Evolutionary conservation across 2,329 filamentous ascomycete genomes (phyloP).

Genomic region (Arthroderma sp.): DNA sequence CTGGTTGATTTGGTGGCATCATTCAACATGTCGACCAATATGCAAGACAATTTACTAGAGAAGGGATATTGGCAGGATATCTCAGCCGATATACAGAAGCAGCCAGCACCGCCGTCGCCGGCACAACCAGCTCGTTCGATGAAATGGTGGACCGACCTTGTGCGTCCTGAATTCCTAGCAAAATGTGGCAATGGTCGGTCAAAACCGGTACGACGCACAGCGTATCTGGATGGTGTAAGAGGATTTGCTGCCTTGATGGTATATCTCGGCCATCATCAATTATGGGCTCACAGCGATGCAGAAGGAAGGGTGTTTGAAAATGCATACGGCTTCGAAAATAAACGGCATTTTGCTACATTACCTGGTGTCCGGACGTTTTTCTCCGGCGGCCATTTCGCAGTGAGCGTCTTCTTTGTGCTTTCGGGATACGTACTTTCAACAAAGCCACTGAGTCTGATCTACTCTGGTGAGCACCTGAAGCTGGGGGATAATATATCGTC

Average conservation of each 20-base stretch:
- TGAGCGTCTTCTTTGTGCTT: slow-evolving; percentile 37
- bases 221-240: slow-evolving; percentile 17
- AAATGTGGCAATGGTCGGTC: not conserved
- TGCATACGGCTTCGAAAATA: slow-evolving; percentile 8
- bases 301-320: slow-evolving; percentile 1
- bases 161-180: slow-evolving; percentile 5
- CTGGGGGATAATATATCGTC: slow-evolving; percentile 21
- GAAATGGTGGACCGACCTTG: slow-evolving; percentile 11
- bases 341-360: slow-evolving; percentile 7
- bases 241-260: slow-evolving; percentile 15
- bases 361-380: slow-evolving; percentile 14
- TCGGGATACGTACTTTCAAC: slow-evolving; percentile 36
- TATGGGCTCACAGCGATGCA: slow-evolving; percentile 1
- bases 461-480: slow-evolving; percentile 15
- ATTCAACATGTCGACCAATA: no score
- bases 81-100: slow-evolving; percentile 2
- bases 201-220: slow-evolving; percentile 7
- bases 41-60: slow-evolving; percentile 11
- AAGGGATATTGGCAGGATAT: slow-evolving; percentile 13
- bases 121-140: slow-evolving; percentile 3
- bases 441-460: slow-evolving; percentile 24
- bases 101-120: not conserved
- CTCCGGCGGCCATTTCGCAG: slow-evolving; percentile 31
- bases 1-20: no score
- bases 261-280: slow-evolving; percentile 3